Conservation (phyloP, 1,284 basidiomycete genomes). For the Rhodotorula mucilaginosa region DNA sequence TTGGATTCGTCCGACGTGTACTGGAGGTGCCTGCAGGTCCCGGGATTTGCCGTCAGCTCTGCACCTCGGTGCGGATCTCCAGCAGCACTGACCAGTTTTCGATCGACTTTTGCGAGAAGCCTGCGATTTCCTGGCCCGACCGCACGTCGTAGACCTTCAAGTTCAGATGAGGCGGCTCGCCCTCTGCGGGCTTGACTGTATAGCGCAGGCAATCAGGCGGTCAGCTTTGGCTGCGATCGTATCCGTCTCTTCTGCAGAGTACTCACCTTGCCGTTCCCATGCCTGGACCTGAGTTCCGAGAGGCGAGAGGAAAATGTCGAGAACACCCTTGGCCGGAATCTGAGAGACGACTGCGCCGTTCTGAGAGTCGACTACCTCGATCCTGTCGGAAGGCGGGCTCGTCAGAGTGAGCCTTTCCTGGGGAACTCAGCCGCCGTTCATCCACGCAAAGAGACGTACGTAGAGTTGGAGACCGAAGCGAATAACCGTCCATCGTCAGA, state of each 20-base stretch:
- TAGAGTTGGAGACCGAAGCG: conserved; percentile 73
- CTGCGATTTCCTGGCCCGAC: conserved; percentile 73
- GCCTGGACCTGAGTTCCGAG: conserved; percentile 87
- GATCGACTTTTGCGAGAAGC: conserved; percentile 78
- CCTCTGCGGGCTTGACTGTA: conserved; percentile 72
- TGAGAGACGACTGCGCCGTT: conserved; percentile 67
- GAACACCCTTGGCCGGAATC: conserved; percentile 53
- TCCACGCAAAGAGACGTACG: conserved; percentile 56
- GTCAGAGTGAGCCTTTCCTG: conserved; percentile 9
- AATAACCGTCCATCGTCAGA: conserved; percentile 82
- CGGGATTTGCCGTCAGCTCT: conserved; percentile 1
- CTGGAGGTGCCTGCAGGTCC: conserved; percentile 67
- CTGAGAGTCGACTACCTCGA: conserved; percentile 73
- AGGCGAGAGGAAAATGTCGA: conserved; percentile 88
- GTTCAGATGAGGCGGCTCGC: conserved; percentile 75
- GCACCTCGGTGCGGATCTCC: not conserved
- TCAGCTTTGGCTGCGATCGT: not conserved
- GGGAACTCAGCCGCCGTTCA: not conserved
- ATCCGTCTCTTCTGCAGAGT: not conserved
- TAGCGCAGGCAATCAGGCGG: not conserved
- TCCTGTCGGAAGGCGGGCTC: conserved; percentile 52
- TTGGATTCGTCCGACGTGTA: conserved; percentile 89
- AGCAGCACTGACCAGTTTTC: conserved; percentile 62
- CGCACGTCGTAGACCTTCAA: conserved; percentile 77
- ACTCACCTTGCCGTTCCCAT: conserved; percentile 78